Evolutionary conservation across 441 rosid genomes (phyloP).

Genomic region (Raphanus hybrid): DNA sequence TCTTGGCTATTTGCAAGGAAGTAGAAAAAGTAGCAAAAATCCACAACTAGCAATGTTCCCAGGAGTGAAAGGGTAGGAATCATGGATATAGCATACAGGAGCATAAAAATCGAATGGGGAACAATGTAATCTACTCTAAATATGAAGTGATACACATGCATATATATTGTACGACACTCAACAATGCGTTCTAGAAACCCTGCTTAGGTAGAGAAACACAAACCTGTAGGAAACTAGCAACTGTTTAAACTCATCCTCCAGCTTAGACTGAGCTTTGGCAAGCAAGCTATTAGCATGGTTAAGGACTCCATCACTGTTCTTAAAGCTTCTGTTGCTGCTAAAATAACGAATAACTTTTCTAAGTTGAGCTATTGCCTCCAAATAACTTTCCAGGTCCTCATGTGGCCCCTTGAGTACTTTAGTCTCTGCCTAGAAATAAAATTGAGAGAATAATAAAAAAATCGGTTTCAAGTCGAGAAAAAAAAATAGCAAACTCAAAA

Average conservation of each 20-base stretch:
- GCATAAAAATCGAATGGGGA: neutral
- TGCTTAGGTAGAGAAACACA: constrained; percentile 30
- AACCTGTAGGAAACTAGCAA: constrained; percentile 84
- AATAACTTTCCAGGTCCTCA: constrained; percentile 90
- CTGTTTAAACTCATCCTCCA: constrained; percentile 94
- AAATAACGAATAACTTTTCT: constrained; percentile 75
- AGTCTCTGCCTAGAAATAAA: constrained; percentile 76
- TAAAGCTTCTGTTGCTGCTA: constrained; percentile 69
- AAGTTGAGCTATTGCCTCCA: constrained; percentile 86
- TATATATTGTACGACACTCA: neutral
- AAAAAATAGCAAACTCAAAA: neutral
- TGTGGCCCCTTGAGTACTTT: constrained; percentile 92
- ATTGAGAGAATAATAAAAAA: constrained; percentile 33
- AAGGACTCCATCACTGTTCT: constrained; percentile 72
- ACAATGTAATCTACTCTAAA: neutral
- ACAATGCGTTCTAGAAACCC: constrained; percentile 4
- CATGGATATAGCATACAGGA: constrained; percentile 5
- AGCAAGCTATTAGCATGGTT: constrained; percentile 76
- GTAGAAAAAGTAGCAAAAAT: neutral
- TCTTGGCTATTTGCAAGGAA: neutral
- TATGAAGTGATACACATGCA: neutral
- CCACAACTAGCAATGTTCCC: constrained; percentile 5
- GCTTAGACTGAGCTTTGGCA: constrained; percentile 88
- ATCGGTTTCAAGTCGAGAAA: neutral
- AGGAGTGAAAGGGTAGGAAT: neutral